phyloP scores from a whole-genome alignment of 1,139 yeast genomes.

The Pichia sp. region DNA sequence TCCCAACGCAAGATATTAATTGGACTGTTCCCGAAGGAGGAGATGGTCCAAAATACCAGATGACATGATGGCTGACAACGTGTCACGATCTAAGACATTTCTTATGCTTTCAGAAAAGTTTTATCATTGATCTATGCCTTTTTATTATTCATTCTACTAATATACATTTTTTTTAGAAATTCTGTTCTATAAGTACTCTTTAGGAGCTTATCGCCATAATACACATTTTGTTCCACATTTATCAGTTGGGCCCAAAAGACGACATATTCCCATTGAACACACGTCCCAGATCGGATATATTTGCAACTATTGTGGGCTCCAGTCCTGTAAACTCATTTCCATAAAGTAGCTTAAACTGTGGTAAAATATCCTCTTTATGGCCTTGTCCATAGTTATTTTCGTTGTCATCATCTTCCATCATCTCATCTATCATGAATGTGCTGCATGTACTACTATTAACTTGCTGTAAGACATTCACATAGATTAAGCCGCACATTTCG shows the following conservation, averaged over 20 bases:
- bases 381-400: background rate
- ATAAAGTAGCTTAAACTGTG: slow-evolving; percentile 22
- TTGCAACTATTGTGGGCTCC: slow-evolving; percentile 19
- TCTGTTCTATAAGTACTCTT: background rate
- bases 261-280: slow-evolving; percentile 21
- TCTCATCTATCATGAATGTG: background rate
- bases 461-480: slow-evolving; percentile 13
- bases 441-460: background rate
- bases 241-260: background rate
- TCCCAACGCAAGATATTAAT: slow-evolving; percentile 86
- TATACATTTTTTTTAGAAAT: background rate
- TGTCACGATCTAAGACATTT: background rate
- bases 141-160: slow-evolving; percentile 4
- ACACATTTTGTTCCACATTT: background rate
- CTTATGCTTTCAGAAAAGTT: background rate
- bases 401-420: background rate
- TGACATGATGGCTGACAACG: slow-evolving; percentile 41
- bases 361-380: background rate
- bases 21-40: slow-evolving; percentile 99
- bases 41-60: slow-evolving; percentile 91
- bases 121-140: background rate
- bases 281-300: slow-evolving; percentile 27
- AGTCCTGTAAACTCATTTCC: slow-evolving; percentile 25
- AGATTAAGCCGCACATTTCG: slow-evolving; percentile 31
- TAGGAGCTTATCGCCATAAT: too few species aligned